phyloP scores from a whole-genome alignment of 2,329 filamentous ascomycete species.

The Cordyceps fumosorosea region DNA sequence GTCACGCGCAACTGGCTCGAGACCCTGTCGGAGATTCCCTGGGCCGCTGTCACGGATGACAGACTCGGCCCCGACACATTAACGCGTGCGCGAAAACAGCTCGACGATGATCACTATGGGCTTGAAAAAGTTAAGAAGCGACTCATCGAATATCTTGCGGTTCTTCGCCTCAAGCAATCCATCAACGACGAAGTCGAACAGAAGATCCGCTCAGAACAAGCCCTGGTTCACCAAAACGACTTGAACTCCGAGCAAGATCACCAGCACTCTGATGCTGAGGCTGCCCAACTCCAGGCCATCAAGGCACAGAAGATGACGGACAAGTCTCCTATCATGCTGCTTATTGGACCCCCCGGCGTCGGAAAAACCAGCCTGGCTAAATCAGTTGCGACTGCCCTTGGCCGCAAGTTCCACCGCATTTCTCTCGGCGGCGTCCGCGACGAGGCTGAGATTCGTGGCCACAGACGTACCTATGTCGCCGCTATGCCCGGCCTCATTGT shows the following conservation, averaged over 20 bases:
- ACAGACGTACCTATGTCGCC: constrained; percentile 91
- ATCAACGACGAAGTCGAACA: constrained; percentile 77
- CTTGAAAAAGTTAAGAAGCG: constrained; percentile 97
- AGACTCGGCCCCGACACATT: constrained; percentile 77
- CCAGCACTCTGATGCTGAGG: constrained; percentile 27
- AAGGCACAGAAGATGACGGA: constrained; percentile 81
- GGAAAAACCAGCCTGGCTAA: constrained; percentile 95
- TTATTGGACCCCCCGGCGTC: constrained; percentile 88
- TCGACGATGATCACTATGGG: constrained; percentile 94
- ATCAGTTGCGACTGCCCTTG: constrained; percentile 84
- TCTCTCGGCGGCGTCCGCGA: constrained; percentile 93
- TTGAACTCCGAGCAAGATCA: constrained; percentile 23
- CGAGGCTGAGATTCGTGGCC: constrained; percentile 93
- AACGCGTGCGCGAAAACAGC: constrained; percentile 72
- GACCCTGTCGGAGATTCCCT: constrained; percentile 88
- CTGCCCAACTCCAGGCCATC: constrained; percentile 65
- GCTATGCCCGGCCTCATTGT: constrained; percentile 98
- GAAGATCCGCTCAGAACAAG: constrained; percentile 61
- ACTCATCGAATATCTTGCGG: constrained; percentile 88
- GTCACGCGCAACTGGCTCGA: constrained; percentile 92
- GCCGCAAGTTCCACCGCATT: constrained; percentile 93
- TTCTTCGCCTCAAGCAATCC: constrained; percentile 89
- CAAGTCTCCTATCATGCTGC: constrained; percentile 89
- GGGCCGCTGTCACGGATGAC: constrained; percentile 79
- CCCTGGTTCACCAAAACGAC: constrained; percentile 37